Base-by-base conservation (phyloP, 2,329 filamentous ascomycete genomes). In the Rutstroemia sydowiana region DNA sequence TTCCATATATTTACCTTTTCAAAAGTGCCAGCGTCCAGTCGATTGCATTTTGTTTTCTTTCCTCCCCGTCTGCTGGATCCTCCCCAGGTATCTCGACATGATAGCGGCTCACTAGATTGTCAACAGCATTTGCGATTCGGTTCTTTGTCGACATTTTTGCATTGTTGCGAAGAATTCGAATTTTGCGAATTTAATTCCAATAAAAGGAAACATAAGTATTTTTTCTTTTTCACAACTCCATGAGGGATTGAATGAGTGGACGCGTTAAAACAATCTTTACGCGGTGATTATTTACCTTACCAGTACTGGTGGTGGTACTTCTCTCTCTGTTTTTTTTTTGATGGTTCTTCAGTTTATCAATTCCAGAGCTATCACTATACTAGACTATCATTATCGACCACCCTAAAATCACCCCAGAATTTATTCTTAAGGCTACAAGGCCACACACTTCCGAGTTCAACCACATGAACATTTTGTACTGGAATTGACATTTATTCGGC, bases 51-150 rank as follows among this genome's bases (percentile, higher is more conserved):
- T 87, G 81, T 65, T 88, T 82, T 56, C 85, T 81, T 61, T 84
- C 75, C 65, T 90, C 82, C 18, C 81, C 79, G 8, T 72, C 70
- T n/a, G 79, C 81, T 56, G 88, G 82, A 63, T 83, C 79, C 60
- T 88, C 83, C 57, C 79, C 72, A 37, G 79, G 75, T 57, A 82
- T 76, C 45, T 76, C 73, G 51, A 87, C 86, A 51, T 93, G 75
- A 54, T 92, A 74, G 65, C 86, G 84, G 62, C 83, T 75, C 66
- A 95, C 82, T 65, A 95, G 77, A 69, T 85, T 84, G 67, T 87
- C 81, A 66, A 95, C 82, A 67, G 87, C 88, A 68, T 82, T 83
- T 66, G 85, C 81, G 70, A 95, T 80, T 73, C 88, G 87, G 69
- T 81, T 73, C 58, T 70, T 59, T 46, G 63, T 61, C 55, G 64